phyloP scores from a whole-genome alignment of 495 filamentous ascomycete genomes.

The Pyrenopolyporus hunteri region DNA sequence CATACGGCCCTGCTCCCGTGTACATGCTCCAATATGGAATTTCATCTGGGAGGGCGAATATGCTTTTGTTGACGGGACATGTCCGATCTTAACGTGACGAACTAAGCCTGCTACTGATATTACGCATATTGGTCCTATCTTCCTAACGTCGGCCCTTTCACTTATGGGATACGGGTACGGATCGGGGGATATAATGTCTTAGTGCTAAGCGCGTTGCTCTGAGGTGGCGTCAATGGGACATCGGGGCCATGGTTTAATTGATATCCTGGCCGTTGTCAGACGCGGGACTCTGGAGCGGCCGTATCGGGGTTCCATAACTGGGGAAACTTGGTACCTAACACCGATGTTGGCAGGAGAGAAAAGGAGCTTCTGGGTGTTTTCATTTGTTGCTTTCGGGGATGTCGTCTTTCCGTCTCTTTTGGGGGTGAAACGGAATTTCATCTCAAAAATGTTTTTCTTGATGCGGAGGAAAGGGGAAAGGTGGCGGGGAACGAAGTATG shows the following conservation, averaged over 20 bases:
- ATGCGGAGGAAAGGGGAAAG: too few relatives aligned
- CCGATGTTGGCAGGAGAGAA: conserved; percentile 14
- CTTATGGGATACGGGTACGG: conserved; percentile 7
- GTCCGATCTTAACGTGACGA: conserved; percentile 7
- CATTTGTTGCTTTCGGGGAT: conserved; percentile 26
- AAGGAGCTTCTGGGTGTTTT: conserved; percentile 12
- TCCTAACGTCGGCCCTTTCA: conserved; percentile 7
- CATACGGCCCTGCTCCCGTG: conserved; percentile 31
- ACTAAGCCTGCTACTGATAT: conserved; percentile 15
- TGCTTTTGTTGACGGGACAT: conserved; percentile 25
- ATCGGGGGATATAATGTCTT: conserved; percentile 36
- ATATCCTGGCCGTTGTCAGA: neutral
- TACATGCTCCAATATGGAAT: conserved; percentile 27
- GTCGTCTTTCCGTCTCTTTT: conserved; percentile 27
- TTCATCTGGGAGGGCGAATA: conserved; percentile 23
- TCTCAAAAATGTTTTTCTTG: conserved; percentile 24
- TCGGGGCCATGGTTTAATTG: neutral
- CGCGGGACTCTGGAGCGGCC: conserved; percentile 1
- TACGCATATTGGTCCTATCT: conserved; percentile 26
- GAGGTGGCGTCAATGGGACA: conserved; percentile 13
- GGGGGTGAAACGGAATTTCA: conserved; percentile 14
- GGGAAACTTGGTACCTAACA: conserved; percentile 13
- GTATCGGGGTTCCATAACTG: conserved; percentile 2
- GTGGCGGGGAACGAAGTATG: conserved; percentile 17
- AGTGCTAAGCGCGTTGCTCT: conserved; percentile 14